Base-by-base conservation (phyloP, 2,329 filamentous ascomycete species). In the Tothia fuscella region DNA sequence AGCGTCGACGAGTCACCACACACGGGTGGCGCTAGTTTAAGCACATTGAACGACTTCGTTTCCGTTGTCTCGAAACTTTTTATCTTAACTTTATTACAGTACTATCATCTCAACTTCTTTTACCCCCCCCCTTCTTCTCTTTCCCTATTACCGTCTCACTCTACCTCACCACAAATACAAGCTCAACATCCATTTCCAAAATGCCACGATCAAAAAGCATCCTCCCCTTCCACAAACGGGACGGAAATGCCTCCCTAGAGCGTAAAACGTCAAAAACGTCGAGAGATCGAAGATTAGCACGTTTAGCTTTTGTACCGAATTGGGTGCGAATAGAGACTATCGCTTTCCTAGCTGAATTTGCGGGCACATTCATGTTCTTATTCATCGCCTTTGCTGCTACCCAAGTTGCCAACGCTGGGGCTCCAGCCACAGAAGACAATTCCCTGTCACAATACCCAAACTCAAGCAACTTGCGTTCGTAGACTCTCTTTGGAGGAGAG, bases 291-390 rank as follows among this genome's bases (percentile, higher is more conserved):
- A 20, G 41, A 28, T 33, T 43, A 17, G n/a, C 9, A 6, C 33
- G 33, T 13, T 16, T 43, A 13, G 17, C 24, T 33, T 38, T 38
- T 17, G 31, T 25, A 4, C 41, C 41, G 10, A 43, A 43, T 25
- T 32, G 22, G 24, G 34, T 43, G n/a, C 41, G 41, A 7, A 43
- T 37, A 28, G 41, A 43, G 33, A 41, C 31, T 16, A 43, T 45
- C 20, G 43, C 43, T 7, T 41, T 44, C 25, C 19, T 39, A 20
- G 43, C 31, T 28, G 43, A 46, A 32, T 46, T 46, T 28, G 30
- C 16, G 2, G 43, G 43, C n/a, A 46, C 44, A 16, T 46, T 46
- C 31, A 46, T 46, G 43, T 46, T 46, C 29, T 33, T 46, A 13
- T 46, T 46, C 41, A 38, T 43, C 20, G 43, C 43, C 9, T 46